Percentiles rank a stretch among this genome's conserved stretches.
Conservation (phyloP, 2,329 filamentous ascomycete genomes). For the Trichoderma arundinaceum region DNA sequence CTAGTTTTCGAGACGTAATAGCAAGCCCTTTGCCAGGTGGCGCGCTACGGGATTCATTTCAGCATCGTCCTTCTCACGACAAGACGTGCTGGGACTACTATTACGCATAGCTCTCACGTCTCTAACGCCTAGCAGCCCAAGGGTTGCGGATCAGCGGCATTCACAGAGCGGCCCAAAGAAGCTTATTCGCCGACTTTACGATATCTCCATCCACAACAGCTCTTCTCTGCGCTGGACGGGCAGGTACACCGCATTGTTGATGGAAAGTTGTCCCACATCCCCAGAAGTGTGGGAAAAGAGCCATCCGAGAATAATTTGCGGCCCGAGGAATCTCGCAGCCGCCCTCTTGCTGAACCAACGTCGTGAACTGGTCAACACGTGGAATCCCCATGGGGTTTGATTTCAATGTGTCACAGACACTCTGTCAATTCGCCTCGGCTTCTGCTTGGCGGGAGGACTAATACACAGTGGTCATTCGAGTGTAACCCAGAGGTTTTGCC, state of each 20-base stretch:
- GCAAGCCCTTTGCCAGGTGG: slow-evolving; percentile 9
- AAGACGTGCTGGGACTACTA: background rate
- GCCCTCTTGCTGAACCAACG: slow-evolving; percentile 7
- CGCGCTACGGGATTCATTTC: slow-evolving; percentile 7
- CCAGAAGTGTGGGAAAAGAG: background rate
- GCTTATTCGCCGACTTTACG: background rate
- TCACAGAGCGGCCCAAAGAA: background rate
- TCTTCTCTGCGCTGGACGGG: background rate
- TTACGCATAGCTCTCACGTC: background rate
- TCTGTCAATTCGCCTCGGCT: slow-evolving; percentile 4
- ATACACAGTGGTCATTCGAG: slow-evolving; percentile 17
- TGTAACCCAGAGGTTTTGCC: slow-evolving; percentile 33
- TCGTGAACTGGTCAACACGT: slow-evolving; percentile 26
- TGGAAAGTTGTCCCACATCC: slow-evolving; percentile 4
- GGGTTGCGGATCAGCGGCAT: background rate
- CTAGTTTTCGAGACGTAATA: slow-evolving; percentile 28
- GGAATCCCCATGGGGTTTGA: slow-evolving; percentile 27
- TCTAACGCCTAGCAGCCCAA: background rate
- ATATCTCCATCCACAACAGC: background rate
- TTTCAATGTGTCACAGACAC: slow-evolving; percentile 20
- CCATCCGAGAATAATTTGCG: slow-evolving; percentile 9
- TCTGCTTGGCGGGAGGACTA: slow-evolving; percentile 3
- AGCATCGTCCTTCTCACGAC: background rate
- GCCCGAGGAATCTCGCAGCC: slow-evolving; percentile 15
- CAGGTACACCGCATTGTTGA: background rate